Evolutionary conservation across 2,329 filamentous ascomycete genomes (phyloP), one percentile per base, ranked within the genome.

Genomic region (Phaeophleospora eucalypticola): DNA sequence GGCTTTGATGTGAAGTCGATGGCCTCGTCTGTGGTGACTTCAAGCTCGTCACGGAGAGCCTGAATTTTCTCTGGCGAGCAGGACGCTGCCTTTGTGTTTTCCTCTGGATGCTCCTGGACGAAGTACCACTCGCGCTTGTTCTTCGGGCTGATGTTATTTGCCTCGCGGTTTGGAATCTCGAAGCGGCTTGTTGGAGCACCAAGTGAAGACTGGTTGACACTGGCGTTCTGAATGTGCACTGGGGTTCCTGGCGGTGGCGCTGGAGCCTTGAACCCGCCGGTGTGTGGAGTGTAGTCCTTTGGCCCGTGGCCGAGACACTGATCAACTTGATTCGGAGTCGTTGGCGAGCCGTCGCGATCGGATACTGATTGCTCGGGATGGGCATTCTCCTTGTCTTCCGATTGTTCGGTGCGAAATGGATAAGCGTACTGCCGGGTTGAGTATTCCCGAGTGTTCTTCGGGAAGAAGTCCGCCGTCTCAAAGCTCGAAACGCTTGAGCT

Each of bases 391-490:
- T 60, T 59, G 29, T 55, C 49, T 7, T 53, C 54, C 2, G 50
- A 52, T 2, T 42, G 38, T 12, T 56, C 46, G 4, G 27, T 19
- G 2, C 41, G 38, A 4, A 50, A 38, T 9, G 58, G 54, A 41
- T 63, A 63, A 12, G 57, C 57, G 19, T 66, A 53, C 42, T 62
- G 63, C 20, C 59, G 61, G 36, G 59, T 59, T 4, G 66, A 68
- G 43, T 67, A 65, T 15, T 68, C 65, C 24, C 57, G 54, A 19
- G 66, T 63, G 46, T 69, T 65, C 51, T 55, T 56, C 8, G 66
- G 66, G 48, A 69, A 69, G 60, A 69, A 69, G 51, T 68, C 65
- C 16, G 62, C 61, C 9, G 66, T 69, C 24, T 58, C 57, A 46
- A 66, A 63, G 51, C 66, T 68, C 8, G 65, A 61, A n/a, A 60